Conservation (phyloP, 1,139 yeast genomes). For the Zygosaccharomyces pseudobailii region DNA sequence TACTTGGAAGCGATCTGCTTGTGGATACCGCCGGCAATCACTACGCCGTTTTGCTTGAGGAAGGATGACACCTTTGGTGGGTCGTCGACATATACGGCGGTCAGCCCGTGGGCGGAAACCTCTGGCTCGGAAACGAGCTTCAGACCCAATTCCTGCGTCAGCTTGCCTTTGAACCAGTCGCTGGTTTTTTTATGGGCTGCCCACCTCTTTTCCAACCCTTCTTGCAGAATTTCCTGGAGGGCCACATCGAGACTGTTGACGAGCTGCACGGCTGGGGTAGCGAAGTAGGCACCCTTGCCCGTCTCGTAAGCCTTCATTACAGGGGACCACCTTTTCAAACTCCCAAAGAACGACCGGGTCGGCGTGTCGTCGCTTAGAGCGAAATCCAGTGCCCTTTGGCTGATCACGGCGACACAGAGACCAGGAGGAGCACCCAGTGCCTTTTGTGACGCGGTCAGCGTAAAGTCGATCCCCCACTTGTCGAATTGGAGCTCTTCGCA, state of each 20-base stretch:
- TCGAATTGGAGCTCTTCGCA: conserved; percentile 84
- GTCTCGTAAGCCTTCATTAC: conserved; percentile 82
- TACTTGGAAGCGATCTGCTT: conserved; percentile 74
- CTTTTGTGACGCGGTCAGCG: conserved; percentile 89
- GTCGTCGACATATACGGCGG: conserved; percentile 80
- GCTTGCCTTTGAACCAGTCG: conserved; percentile 55
- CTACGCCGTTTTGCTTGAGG: conserved; percentile 64
- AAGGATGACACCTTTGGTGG: conserved; percentile 59
- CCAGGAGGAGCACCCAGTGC: conserved; percentile 96
- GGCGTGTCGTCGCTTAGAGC: conserved; percentile 39
- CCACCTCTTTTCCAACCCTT: conserved; percentile 58
- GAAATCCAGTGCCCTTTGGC: conserved; percentile 66
- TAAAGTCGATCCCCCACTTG: conserved; percentile 86
- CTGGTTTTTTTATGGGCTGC: conserved; percentile 61
- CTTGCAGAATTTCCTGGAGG: conserved; percentile 62
- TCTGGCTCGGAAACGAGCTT: conserved; percentile 58
- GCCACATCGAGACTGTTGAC: conserved; percentile 78
- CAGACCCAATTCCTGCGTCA: conserved; percentile 54
- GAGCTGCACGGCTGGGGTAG: conserved; percentile 89
- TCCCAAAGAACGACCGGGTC: conserved; percentile 61
- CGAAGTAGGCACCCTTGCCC: conserved; percentile 81
- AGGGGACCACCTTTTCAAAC: conserved; percentile 83
- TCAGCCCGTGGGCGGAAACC: conserved; percentile 81
- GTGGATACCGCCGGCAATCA: conserved; percentile 89
- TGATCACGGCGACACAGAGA: conserved; percentile 69